These are phyloP conservation scores for Cicer judaicum DNA, from an alignment of 306 rosid genomes.

Conservation along the genomic window DNA sequence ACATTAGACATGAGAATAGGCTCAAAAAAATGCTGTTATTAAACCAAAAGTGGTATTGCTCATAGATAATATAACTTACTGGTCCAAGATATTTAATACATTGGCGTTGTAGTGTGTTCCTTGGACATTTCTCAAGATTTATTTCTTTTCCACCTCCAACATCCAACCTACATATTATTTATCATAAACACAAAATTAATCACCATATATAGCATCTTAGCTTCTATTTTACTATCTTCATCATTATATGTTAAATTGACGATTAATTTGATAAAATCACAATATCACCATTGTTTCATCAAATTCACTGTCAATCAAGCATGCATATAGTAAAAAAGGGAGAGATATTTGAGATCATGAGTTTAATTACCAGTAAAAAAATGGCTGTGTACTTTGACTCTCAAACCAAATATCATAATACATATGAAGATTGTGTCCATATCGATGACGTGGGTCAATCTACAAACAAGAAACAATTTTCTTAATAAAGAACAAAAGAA, in stretches of 20 bases:
- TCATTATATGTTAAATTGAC: too few relatives aligned
- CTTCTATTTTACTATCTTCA: not conserved
- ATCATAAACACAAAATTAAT: constrained; percentile 23
- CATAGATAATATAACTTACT: constrained; percentile 48
- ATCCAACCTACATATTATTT: constrained; percentile 68
- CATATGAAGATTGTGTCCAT: constrained; percentile 88
- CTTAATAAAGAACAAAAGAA: not conserved
- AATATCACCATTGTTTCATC: too few relatives aligned
- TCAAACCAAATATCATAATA: constrained; percentile 83
- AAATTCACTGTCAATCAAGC: too few relatives aligned
- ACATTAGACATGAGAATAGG: constrained; percentile 9
- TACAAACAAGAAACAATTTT: constrained; percentile 24
- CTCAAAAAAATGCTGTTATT: not conserved
- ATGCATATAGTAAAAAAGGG: not conserved
- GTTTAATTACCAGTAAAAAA: constrained; percentile 78
- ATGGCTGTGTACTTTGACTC: constrained; percentile 86
- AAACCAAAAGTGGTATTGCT: not conserved
- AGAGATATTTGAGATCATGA: constrained; percentile 9
- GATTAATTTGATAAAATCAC: too few relatives aligned
- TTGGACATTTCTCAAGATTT: constrained; percentile 69
- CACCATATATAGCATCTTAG: not conserved
- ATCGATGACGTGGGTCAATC: constrained; percentile 97
- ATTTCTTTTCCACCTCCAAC: constrained; percentile 85
- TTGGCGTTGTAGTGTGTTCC: constrained; percentile 70
- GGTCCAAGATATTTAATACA: constrained; percentile 91